Conservation (phyloP, 345 rosid species). For the Sisymbrium altissimum region DNA sequence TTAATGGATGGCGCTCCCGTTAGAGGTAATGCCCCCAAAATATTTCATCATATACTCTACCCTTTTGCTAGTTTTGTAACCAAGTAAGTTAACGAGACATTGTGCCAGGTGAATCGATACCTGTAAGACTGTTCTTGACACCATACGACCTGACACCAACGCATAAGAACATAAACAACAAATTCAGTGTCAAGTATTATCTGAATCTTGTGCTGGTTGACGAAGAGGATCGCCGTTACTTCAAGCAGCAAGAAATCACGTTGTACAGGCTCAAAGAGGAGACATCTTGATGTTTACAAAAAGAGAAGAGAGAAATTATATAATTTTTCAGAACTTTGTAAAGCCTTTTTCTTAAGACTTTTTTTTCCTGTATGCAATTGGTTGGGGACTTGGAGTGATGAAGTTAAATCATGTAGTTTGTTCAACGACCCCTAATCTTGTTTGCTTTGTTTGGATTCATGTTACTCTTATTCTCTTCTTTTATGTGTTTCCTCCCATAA, state of each 20-base stretch:
- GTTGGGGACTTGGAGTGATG: conserved; percentile 18
- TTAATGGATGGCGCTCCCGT: conserved; percentile 99
- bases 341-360: conserved; percentile 22
- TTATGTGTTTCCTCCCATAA: background rate
- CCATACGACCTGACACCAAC: conserved; percentile 97
- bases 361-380: conserved; percentile 11
- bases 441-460: conserved; percentile 20
- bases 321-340: conserved; percentile 33
- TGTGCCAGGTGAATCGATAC: conserved; percentile 91
- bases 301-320: conserved; percentile 1
- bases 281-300: conserved; percentile 24
- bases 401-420: conserved; percentile 22
- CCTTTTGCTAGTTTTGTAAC: background rate
- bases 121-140: conserved; percentile 87
- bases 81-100: background rate
- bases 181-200: conserved; percentile 92
- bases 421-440: conserved; percentile 1
- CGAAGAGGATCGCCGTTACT: conserved; percentile 96
- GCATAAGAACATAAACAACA: conserved; percentile 90
- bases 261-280: conserved; percentile 79
- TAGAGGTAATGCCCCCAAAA: conserved; percentile 53
- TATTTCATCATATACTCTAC: background rate
- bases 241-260: conserved; percentile 95
- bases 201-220: conserved; percentile 94
- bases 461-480: conserved; percentile 3